Conservation (phyloP, 2,329 filamentous ascomycete species). For the Aspergillus nomiae region DNA sequence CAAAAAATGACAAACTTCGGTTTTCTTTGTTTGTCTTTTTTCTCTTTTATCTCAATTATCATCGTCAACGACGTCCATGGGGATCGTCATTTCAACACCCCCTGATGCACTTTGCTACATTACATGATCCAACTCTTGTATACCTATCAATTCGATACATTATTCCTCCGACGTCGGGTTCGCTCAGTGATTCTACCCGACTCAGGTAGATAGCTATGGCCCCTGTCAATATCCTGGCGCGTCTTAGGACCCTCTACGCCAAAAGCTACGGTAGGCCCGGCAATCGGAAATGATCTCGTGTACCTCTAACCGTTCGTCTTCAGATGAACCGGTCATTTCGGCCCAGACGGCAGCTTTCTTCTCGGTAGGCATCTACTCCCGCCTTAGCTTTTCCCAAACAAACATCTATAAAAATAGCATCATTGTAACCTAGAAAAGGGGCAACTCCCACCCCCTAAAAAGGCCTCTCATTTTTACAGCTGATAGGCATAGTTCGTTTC, state of each 20-base stretch:
- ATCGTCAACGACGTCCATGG: slow-evolving; percentile 4
- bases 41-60: background rate
- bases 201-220: slow-evolving; percentile 28
- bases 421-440: slow-evolving; percentile 3
- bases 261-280: slow-evolving; percentile 32
- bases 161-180: background rate
- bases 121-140: background rate
- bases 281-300: background rate
- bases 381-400: slow-evolving; percentile 6
- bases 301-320: slow-evolving; percentile 13
- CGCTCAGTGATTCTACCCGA: background rate
- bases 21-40: slow-evolving; percentile 12
- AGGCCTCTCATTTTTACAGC: background rate
- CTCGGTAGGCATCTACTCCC: slow-evolving; percentile 36
- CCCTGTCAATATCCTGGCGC: slow-evolving; percentile 34
- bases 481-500: background rate
- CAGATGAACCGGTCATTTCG: slow-evolving; percentile 42
- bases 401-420: slow-evolving; percentile 18
- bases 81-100: slow-evolving; percentile 4
- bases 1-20: background rate
- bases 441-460: background rate
- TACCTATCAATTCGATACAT: background rate
- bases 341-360: slow-evolving; percentile 38
- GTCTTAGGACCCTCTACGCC: slow-evolving; percentile 35
- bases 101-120: background rate